phyloP scores from a whole-genome alignment of 192 early-diverging fungal genomes.

The Coemansia sp. region DNA sequence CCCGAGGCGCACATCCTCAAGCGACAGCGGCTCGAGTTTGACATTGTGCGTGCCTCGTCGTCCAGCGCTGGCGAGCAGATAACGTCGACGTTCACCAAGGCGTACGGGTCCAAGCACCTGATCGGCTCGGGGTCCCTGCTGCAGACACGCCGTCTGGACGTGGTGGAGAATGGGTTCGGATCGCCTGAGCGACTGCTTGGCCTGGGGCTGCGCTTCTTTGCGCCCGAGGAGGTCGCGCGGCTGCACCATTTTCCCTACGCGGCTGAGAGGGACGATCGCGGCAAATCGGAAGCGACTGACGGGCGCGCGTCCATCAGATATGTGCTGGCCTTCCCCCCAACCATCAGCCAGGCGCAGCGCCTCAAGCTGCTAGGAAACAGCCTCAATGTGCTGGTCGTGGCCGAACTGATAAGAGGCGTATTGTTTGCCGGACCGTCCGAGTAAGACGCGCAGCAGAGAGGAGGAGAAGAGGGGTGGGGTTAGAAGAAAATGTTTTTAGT shows the following conservation, averaged over 20 bases:
- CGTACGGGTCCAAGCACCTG: conserved; percentile 78
- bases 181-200: conserved; percentile 61
- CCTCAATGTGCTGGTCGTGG: conserved; percentile 40
- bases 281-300: conserved; percentile 3
- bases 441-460: too few species aligned
- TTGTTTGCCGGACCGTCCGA: too few species aligned
- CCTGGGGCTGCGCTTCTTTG: conserved; percentile 77
- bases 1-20: conserved; percentile 27
- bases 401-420: conserved; percentile 24
- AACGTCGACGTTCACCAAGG: conserved; percentile 65
- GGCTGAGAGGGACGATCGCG: background rate
- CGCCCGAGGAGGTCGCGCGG: conserved; percentile 73
- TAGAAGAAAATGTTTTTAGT: too few species aligned
- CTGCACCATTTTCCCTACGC: conserved; percentile 76
- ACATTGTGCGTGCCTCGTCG: conserved; percentile 28
- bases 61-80: too few species aligned
- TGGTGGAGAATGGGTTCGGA: conserved; percentile 60
- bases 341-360: conserved; percentile 24
- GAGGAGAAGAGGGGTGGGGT: too few species aligned
- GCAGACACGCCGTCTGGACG: conserved; percentile 69
- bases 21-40: conserved; percentile 27
- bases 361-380: conserved; percentile 46
- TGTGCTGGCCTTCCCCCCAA: conserved; percentile 18
- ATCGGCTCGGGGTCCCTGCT: conserved; percentile 76
- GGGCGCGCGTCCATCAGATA: conserved; percentile 4